These are phyloP conservation scores for Fragilariopsis cylindrus DNA, from an alignment of 108 stramenopile species.

Conservation along the genomic window DNA sequence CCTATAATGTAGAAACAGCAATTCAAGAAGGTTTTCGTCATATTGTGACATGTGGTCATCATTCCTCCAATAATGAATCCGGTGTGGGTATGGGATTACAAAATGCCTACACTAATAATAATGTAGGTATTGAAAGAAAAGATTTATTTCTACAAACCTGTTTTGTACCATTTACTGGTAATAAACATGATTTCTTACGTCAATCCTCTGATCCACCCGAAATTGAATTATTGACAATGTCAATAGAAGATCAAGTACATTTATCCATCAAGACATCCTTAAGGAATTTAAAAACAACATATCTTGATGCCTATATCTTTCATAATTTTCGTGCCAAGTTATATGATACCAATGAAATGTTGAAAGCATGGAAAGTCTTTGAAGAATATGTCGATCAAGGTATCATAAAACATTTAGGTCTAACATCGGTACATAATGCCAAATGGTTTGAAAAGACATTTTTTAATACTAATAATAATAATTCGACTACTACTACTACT, in stretches of 20 bases:
- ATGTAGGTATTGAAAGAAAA: slow-evolving; percentile 21
- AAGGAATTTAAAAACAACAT: slow-evolving; percentile 35
- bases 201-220: not conserved
- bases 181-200: not conserved
- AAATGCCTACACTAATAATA: slow-evolving; percentile 7
- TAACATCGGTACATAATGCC: slow-evolving; percentile 41
- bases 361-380: slow-evolving; percentile 39
- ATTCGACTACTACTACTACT: too few relatives aligned
- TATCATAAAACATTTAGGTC: slow-evolving; percentile 36
- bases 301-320: slow-evolving; percentile 43
- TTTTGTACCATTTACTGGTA: slow-evolving; percentile 32
- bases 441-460: slow-evolving; percentile 30
- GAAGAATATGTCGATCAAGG: slow-evolving; percentile 42
- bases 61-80: slow-evolving; percentile 41
- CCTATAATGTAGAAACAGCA: slow-evolving; percentile 27
- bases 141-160: slow-evolving; percentile 47
- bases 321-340: slow-evolving; percentile 50
- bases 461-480: not conserved
- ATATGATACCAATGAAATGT: slow-evolving; percentile 32
- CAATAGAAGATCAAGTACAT: slow-evolving; percentile 46
- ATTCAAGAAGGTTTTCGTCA: slow-evolving; percentile 42
- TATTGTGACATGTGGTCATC: slow-evolving; percentile 45
- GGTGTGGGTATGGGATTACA: slow-evolving; percentile 47
- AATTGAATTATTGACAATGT: not conserved
- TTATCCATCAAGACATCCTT: slow-evolving; percentile 35